These are phyloP conservation scores for Chlorella sp. DNA, from an alignment of 139 green algal species.

Conservation along the genomic window DNA sequence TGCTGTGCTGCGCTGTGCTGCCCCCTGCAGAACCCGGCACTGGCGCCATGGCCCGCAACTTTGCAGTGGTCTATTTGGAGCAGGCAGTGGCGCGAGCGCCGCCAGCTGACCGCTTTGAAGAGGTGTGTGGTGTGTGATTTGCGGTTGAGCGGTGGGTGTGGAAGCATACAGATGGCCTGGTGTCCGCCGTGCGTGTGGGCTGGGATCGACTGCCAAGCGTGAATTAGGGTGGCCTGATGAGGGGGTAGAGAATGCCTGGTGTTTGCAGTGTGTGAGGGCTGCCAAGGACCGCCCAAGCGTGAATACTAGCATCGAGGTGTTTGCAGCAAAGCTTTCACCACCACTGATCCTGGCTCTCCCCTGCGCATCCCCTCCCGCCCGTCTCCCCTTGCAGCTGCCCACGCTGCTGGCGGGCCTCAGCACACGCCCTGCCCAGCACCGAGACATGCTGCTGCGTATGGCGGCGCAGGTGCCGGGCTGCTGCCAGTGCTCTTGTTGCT, in stretches of 20 bases:
- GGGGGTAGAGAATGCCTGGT: background rate
- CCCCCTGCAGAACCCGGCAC: background rate
- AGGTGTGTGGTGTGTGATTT: background rate
- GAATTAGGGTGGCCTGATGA: too few species aligned
- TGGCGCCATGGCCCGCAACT: slow-evolving; percentile 64
- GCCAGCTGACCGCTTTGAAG: slow-evolving; percentile 42
- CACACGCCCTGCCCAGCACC: slow-evolving; percentile 55
- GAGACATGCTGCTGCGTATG: slow-evolving; percentile 73
- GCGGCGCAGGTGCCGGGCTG: slow-evolving; percentile 42
- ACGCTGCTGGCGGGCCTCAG: slow-evolving; percentile 62
- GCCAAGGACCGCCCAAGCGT: too few species aligned
- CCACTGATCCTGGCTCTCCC: background rate
- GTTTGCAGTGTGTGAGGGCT: background rate
- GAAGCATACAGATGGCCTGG: too few species aligned
- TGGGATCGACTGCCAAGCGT: too few species aligned
- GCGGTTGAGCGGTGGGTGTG: too few species aligned
- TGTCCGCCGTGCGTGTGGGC: too few species aligned
- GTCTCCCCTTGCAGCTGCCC: slow-evolving; percentile 53
- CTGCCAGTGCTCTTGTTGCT: background rate
- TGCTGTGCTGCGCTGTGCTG: background rate
- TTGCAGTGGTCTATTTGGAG: slow-evolving; percentile 87
- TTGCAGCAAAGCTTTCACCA: background rate
- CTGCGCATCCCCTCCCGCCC: background rate
- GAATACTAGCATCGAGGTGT: too few species aligned
- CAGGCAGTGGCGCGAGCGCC: slow-evolving; percentile 69